Evolutionary conservation across 2,329 filamentous ascomycete species (phyloP).

Genomic region (Fusarium beomiforme): DNA sequence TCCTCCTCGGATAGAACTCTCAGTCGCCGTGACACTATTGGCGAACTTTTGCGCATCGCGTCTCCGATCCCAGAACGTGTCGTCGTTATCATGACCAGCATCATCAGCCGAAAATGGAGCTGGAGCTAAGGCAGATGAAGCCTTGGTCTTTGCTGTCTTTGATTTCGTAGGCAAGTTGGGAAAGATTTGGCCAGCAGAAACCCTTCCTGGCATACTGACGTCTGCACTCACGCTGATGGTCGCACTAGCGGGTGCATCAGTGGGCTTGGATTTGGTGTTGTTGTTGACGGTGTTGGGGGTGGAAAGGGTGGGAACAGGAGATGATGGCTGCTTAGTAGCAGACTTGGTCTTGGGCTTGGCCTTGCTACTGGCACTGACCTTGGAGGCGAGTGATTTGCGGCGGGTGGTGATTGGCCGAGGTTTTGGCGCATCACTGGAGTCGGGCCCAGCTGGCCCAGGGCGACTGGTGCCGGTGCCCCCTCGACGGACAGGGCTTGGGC

Average conservation of each 20-base stretch:
- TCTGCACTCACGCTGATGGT: slow-evolving; percentile 43
- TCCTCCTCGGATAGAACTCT: slow-evolving; percentile 53
- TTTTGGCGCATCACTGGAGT: slow-evolving; percentile 51
- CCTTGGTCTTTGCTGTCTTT: slow-evolving; percentile 44
- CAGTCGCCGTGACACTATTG: slow-evolving; percentile 47
- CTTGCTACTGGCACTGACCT: slow-evolving; percentile 44
- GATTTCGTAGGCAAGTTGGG: slow-evolving; percentile 46
- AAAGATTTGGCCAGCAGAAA: slow-evolving; percentile 48
- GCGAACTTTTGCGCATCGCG: slow-evolving; percentile 53
- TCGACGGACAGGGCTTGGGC: slow-evolving; percentile 44
- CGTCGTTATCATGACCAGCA: slow-evolving; percentile 46
- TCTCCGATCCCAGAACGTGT: slow-evolving; percentile 49
- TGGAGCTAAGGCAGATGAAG: slow-evolving; percentile 32
- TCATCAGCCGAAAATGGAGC: slow-evolving; percentile 39
- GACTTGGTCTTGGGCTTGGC: slow-evolving; percentile 46
- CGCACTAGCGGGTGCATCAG: slow-evolving; percentile 39
- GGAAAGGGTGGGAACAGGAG: slow-evolving; percentile 43
- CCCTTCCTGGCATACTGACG: slow-evolving; percentile 54
- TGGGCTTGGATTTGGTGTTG: neutral
- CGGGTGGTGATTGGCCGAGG: slow-evolving; percentile 53
- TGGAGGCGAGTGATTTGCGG: slow-evolving; percentile 52
- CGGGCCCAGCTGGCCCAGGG: slow-evolving; percentile 33
- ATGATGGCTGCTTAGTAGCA: slow-evolving; percentile 49
- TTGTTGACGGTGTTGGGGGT: slow-evolving; percentile 25
- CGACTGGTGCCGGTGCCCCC: slow-evolving; percentile 38